Conservation (phyloP, 2,329 filamentous ascomycete genomes). For the Fusarium lyarnte region DNA sequence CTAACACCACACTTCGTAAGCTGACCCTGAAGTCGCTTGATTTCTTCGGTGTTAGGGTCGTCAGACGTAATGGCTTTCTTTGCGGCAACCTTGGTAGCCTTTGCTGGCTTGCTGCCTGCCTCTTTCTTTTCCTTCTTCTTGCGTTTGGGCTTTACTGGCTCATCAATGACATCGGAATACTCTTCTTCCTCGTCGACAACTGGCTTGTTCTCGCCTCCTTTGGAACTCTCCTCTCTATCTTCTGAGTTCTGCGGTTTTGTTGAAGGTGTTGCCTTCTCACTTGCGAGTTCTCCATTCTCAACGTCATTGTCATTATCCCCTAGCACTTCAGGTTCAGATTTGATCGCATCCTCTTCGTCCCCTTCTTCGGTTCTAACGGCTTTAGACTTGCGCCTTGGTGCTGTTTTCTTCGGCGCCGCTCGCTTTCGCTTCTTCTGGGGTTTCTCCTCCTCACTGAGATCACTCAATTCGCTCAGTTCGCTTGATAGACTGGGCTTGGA, state of each 20-base stretch:
- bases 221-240: constrained; percentile 4
- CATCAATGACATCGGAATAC: constrained; percentile 73
- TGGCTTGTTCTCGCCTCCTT: constrained; percentile 35
- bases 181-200: constrained; percentile 50
- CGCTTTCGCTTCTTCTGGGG: constrained; percentile 34
- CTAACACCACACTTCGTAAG: constrained; percentile 90
- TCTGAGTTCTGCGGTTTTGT: constrained; percentile 7
- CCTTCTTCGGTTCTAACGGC: constrained; percentile 40
- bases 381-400: constrained; percentile 31
- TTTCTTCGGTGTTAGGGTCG: constrained; percentile 77
- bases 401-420: constrained; percentile 3
- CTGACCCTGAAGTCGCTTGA: constrained; percentile 88
- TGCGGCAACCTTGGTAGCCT: constrained; percentile 39
- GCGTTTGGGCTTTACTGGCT: constrained; percentile 67
- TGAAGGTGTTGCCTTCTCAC: not conserved
- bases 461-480: constrained; percentile 35
- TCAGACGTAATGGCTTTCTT: constrained; percentile 48
- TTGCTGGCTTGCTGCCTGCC: constrained; percentile 39
- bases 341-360: constrained; percentile 5
- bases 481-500: constrained; percentile 39
- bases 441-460: constrained; percentile 42
- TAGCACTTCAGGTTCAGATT: constrained; percentile 24
- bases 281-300: not conserved
- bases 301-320: constrained; percentile 1
- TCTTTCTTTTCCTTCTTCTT: constrained; percentile 59